Conservation (phyloP, 1,139 yeast genomes). For the Geotrichum fermentans region DNA sequence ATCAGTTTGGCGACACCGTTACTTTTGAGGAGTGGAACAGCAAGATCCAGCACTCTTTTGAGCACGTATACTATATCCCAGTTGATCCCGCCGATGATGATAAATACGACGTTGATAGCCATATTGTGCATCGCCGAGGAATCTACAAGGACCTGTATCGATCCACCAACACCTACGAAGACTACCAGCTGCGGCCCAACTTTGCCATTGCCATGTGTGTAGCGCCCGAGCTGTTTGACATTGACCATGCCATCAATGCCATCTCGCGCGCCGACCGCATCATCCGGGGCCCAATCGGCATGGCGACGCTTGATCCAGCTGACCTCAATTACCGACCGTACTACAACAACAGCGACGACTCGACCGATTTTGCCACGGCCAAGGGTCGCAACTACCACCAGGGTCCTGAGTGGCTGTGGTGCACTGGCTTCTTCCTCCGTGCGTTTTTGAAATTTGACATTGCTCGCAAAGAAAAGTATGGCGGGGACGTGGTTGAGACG, state of each 20-base stretch:
- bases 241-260: conserved; percentile 57
- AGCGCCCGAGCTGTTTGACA: conserved; percentile 84
- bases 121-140: conserved; percentile 79
- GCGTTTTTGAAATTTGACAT: conserved; percentile 59
- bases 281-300: conserved; percentile 85
- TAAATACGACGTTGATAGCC: conserved; percentile 56
- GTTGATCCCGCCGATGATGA: conserved; percentile 48
- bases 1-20: conserved; percentile 53
- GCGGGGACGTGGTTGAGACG: conserved; percentile 32
- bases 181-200: conserved; percentile 88
- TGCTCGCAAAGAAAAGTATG: conserved; percentile 30
- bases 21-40: conserved; percentile 63
- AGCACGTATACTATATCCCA: conserved; percentile 73
- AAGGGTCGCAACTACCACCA: conserved; percentile 97
- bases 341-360: conserved; percentile 75
- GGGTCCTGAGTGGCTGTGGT: conserved; percentile 99
- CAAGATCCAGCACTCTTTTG: conserved; percentile 67
- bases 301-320: conserved; percentile 86
- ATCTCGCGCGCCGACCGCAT: conserved; percentile 63
- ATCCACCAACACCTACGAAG: conserved; percentile 85
- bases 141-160: conserved; percentile 81
- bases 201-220: conserved; percentile 88
- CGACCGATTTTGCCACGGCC: conserved; percentile 82
- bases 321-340: conserved; percentile 90
- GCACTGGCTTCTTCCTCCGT: conserved; percentile 77